Evolutionary conservation across 805 yeast genomes (phyloP).

Genomic region (Saccharomycopsis fodiens): DNA sequence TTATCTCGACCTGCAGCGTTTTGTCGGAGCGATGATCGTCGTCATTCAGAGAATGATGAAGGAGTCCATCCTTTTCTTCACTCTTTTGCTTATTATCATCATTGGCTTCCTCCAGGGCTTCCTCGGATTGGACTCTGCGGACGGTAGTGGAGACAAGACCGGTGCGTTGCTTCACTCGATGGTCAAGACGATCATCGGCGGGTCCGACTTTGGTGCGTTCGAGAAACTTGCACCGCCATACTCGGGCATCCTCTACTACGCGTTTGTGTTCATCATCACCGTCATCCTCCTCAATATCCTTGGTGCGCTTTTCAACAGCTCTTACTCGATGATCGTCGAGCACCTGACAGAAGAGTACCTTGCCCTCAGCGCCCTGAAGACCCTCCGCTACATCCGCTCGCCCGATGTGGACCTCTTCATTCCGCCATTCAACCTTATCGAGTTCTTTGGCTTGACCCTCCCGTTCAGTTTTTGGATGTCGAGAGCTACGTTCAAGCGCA

Average conservation of each 20-base stretch:
- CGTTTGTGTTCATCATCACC: slow-evolving; percentile 67
- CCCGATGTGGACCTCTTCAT: slow-evolving; percentile 83
- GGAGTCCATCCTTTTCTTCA: slow-evolving; percentile 77
- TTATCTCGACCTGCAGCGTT: slow-evolving; percentile 67
- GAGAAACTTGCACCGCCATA: slow-evolving; percentile 77
- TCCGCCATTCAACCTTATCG: slow-evolving; percentile 78
- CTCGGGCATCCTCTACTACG: slow-evolving; percentile 68
- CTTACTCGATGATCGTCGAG: slow-evolving; percentile 71
- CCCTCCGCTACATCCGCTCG: slow-evolving; percentile 76
- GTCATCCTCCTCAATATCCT: slow-evolving; percentile 75
- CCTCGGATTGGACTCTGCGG: slow-evolving; percentile 78
- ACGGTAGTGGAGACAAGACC: slow-evolving; percentile 74
- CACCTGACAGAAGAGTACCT: slow-evolving; percentile 80
- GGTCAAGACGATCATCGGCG: slow-evolving; percentile 65
- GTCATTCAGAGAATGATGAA: slow-evolving; percentile 80
- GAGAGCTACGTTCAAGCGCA: slow-evolving; percentile 27
- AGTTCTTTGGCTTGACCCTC: slow-evolving; percentile 36
- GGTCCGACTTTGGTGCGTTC: slow-evolving; percentile 63
- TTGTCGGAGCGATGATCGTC: slow-evolving; percentile 84
- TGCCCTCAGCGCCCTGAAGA: slow-evolving; percentile 78
- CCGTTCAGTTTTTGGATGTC: slow-evolving; percentile 37
- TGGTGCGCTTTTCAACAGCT: slow-evolving; percentile 79
- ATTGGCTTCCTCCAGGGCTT: slow-evolving; percentile 82
- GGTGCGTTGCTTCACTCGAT: slow-evolving; percentile 54
- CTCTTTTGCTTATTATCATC: slow-evolving; percentile 58